Conservation (phyloP, 495 filamentous ascomycete genomes). For the Penicillium canariense region DNA sequence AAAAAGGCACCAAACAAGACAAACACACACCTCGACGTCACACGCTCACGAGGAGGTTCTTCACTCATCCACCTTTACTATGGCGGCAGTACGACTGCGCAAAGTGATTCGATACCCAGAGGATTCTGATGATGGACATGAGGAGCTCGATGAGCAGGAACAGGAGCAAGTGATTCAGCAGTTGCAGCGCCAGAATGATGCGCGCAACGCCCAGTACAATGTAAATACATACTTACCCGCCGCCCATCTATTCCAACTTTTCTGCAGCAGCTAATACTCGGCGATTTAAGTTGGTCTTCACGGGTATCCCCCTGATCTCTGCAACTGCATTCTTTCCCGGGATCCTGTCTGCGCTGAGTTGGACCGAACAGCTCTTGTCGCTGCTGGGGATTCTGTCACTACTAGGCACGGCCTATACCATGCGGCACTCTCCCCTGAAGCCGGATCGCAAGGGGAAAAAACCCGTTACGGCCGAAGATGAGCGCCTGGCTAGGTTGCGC, state of each 20-base stretch:
- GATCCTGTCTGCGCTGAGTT: conserved; percentile 34
- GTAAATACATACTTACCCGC: conserved; percentile 28
- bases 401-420: conserved; percentile 53
- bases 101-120: conserved; percentile 62
- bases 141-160: conserved; percentile 67
- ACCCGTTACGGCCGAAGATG: conserved; percentile 17
- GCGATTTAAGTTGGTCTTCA: conserved; percentile 58
- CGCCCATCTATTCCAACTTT: no score
- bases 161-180: conserved; percentile 67
- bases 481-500: conserved; percentile 13
- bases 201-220: conserved; percentile 58
- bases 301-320: conserved; percentile 54
- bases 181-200: conserved; percentile 55
- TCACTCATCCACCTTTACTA: conserved; percentile 8
- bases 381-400: conserved; percentile 60
- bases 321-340: conserved; percentile 51
- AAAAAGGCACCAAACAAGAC: conserved; percentile 33
- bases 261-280: no score
- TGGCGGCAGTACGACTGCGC: conserved; percentile 56
- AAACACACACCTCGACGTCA: conserved; percentile 28
- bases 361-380: conserved; percentile 39
- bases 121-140: conserved; percentile 48
- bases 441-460: conserved; percentile 35
- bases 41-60: not conserved
- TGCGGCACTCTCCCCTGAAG: conserved; percentile 34